Percentiles rank a stretch among this genome's conserved stretches.
Evolutionary conservation across 768 basidiomycete species (phyloP).

Genomic region (Amanita rimosa): DNA sequence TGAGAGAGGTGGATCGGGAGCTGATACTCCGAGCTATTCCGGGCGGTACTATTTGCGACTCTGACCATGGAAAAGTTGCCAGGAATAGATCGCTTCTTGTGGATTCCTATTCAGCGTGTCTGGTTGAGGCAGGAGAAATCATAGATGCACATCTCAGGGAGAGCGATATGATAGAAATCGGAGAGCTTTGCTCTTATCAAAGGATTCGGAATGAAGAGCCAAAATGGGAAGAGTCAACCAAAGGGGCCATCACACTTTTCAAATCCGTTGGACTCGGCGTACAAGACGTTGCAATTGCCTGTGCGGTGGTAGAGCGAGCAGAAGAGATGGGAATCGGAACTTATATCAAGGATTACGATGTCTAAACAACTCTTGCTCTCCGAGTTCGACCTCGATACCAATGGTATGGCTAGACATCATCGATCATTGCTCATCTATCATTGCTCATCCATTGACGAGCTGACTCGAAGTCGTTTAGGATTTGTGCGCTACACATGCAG

Average conservation of each 20-base stretch:
- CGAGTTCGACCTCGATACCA: too few species aligned
- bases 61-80: neutral
- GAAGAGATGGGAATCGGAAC: constrained; percentile 40
- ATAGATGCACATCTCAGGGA: constrained; percentile 36
- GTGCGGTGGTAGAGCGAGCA: constrained; percentile 54
- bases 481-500: too few species aligned
- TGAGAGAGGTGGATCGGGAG: constrained; percentile 61
- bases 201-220: neutral
- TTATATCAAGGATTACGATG: constrained; percentile 33
- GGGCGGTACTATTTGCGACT: neutral
- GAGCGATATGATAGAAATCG: constrained; percentile 52
- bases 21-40: constrained; percentile 41
- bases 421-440: too few species aligned
- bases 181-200: constrained; percentile 34
- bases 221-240: neutral
- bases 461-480: too few species aligned
- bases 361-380: neutral
- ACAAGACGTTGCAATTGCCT: constrained; percentile 82
- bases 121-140: constrained; percentile 75
- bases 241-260: constrained; percentile 62
- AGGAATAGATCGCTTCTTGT: constrained; percentile 40
- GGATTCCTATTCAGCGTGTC: constrained; percentile 63
- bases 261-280: constrained; percentile 82
- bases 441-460: too few species aligned
- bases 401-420: too few species aligned